A percentile compares a stretch with the other conserved stretches of the same genome.
These are phyloP conservation scores for Hymenochaete sp. DNA, from an alignment of 1,284 basidiomycete genomes.

Conservation along the genomic window DNA sequence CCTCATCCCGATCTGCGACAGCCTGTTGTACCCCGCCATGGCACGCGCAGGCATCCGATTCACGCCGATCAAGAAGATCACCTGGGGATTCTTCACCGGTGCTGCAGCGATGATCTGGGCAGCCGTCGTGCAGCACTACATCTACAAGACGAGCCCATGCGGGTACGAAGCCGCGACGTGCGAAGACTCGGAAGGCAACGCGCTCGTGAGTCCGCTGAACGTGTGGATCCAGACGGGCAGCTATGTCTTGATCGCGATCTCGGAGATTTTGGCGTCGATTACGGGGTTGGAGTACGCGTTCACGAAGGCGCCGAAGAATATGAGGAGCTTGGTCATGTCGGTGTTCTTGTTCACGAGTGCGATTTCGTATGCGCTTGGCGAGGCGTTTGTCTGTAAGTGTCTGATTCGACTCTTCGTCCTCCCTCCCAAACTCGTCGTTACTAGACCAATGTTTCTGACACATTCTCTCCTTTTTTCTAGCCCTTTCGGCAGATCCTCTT, in stretches of 20 bases:
- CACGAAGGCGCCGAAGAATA: conserved; percentile 76
- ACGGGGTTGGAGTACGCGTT: conserved; percentile 86
- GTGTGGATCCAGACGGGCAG: conserved; percentile 17
- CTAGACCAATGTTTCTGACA: no score
- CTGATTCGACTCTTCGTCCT: no score
- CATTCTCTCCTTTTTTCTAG: conserved; percentile 13
- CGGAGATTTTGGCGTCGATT: conserved; percentile 80
- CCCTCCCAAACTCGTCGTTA: neutral
- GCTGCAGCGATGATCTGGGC: conserved; percentile 39
- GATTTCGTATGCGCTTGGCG: conserved; percentile 53
- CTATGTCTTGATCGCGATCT: conserved; percentile 61
- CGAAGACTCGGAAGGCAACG: conserved; percentile 30
- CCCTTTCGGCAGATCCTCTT: conserved; percentile 42
- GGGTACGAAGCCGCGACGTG: conserved; percentile 48
- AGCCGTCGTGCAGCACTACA: conserved; percentile 65
- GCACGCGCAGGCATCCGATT: conserved; percentile 32
- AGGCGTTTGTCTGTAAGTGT: conserved; percentile 39
- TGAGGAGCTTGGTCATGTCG: conserved; percentile 72
- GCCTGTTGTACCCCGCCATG: conserved; percentile 42
- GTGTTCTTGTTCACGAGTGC: conserved; percentile 66
- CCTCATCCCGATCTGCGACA: conserved; percentile 64
- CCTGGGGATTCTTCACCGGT: conserved; percentile 33
- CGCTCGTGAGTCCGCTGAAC: conserved; percentile 13
- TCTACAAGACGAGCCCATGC: conserved; percentile 67
- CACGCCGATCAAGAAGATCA: conserved; percentile 34